Conservation (phyloP, 169 alveolate genomes). For the Amoebophrya sp. region DNA sequence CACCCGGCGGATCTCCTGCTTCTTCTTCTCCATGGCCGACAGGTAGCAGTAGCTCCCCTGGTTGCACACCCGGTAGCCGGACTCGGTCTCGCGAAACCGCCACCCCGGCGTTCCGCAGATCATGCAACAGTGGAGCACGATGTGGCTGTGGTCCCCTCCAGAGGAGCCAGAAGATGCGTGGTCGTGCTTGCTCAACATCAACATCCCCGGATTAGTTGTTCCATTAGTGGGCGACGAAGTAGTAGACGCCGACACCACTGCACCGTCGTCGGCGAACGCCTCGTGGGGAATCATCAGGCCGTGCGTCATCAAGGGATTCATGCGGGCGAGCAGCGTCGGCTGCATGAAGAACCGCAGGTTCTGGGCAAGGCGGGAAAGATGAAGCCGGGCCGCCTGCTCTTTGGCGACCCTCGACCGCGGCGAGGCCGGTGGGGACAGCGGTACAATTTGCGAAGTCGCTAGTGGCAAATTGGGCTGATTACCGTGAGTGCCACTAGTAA, state of each 20-base stretch:
- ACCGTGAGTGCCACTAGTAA: too few relatives aligned
- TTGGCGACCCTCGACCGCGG: too few relatives aligned
- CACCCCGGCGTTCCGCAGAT: not conserved
- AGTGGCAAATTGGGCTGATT: too few relatives aligned
- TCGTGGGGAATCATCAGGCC: not conserved
- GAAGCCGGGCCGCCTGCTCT: too few relatives aligned
- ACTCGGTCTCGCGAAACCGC: not conserved
- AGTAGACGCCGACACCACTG: not conserved
- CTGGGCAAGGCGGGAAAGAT: not conserved
- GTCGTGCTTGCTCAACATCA: not conserved
- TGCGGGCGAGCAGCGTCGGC: not conserved
- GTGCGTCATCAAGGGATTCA: not conserved
- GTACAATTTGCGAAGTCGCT: too few relatives aligned
- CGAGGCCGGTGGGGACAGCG: too few relatives aligned
- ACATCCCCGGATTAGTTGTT: not conserved
- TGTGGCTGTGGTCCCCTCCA: too few relatives aligned
- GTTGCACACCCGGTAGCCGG: not conserved
- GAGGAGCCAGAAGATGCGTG: not conserved
- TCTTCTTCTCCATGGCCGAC: not conserved
- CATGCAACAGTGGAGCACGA: not conserved
- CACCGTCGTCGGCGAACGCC: not conserved
- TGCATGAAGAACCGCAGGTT: not conserved
- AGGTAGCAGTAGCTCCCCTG: not conserved
- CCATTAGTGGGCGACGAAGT: not conserved
- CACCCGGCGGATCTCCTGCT: not conserved